Conservation (phyloP, 2,329 filamentous ascomycete genomes). For the Neocatenulostroma microsporum region DNA sequence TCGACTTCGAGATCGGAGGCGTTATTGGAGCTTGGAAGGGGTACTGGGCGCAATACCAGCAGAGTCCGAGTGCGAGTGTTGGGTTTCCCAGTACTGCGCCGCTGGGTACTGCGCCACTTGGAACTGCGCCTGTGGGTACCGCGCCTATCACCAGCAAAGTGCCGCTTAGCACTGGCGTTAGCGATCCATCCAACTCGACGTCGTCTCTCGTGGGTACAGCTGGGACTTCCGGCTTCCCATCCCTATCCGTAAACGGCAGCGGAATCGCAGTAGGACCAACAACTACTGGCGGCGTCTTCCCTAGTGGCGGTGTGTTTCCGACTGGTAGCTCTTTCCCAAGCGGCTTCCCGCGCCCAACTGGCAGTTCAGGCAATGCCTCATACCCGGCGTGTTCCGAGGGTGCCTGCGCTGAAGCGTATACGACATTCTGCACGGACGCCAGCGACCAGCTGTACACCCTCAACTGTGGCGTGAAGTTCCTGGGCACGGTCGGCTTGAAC, state of each 20-base stretch:
- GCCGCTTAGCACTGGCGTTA: conserved; percentile 2
- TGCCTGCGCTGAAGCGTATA: not conserved
- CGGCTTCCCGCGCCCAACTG: conserved; percentile 2
- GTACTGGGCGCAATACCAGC: conserved; percentile 4
- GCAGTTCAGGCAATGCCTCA: conserved; percentile 1
- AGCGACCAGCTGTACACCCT: conserved; percentile 5
- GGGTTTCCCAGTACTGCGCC: not conserved
- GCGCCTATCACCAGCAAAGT: too few relatives aligned
- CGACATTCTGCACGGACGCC: not conserved
- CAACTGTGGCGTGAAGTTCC: conserved; percentile 8
- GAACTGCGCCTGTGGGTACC: too few relatives aligned
- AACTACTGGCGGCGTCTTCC: conserved; percentile 1
- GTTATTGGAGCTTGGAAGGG: conserved; percentile 4
- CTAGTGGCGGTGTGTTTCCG: not conserved
- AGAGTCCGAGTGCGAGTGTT: not conserved
- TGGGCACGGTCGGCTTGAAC: not conserved
- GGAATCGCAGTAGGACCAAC: conserved; percentile 1
- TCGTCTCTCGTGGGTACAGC: not conserved
- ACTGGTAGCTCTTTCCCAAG: conserved; percentile 4
- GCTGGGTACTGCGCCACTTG: not conserved
- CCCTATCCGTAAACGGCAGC: conserved; percentile 1
- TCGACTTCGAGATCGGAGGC: not conserved
- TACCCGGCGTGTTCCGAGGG: conserved; percentile 2
- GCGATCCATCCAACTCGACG: not conserved
- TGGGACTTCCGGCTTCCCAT: conserved; percentile 2